Evolutionary conservation across 2,329 filamentous ascomycete species (phyloP), one percentile per base, ranked within the genome.

Genomic region (Trichoderma sp.): DNA sequence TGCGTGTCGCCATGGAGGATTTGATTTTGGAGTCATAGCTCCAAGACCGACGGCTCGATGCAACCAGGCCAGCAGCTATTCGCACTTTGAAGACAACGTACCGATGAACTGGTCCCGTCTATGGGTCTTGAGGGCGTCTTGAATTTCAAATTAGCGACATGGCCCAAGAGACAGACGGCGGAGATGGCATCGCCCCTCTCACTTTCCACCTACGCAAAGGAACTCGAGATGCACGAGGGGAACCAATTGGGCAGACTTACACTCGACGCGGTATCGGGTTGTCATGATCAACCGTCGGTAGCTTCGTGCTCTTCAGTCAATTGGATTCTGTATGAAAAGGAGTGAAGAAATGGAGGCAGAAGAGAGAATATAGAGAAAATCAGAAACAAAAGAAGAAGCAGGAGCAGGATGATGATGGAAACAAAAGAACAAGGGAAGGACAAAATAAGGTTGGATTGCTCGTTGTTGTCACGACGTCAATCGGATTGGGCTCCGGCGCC

Each of bases 81-180:
- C 2, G 13, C 28, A 63, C 28, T 16, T 21, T 21, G 28, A 18
- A 55, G 51, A 39, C 21, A 16, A 73, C 79, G 69, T 83, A 91
- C 91, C 85, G 80, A 94, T 93, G 75, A 97, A 89, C 79, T 97
- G 94, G 79, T 97, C 94, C 77, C 94, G 86, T 67, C 94, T 88
- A 82, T 97, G 94, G 64, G 94, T 95, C 86, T 97, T 89, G 76
- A 87, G 83, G 58, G 86, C 85, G 82, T 89, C 86, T 89, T 72
- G 32, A 66, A 65, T 24, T n/a, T 28, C 24, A 16, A 43, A 55
- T 78, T 54, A 76, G 59, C 28, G 24, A 11, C 3, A 14, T 18
- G 5, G 4, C 7, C 10, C 10, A 3, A 11, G n/a, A 28, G 8
- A 21, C 4, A 26, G 14, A 7, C 16, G n/a, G 32, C 14, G 32